Evolutionary conservation across 2,329 filamentous ascomycete species (phyloP).

Genomic region (Aspergillus proliferans): DNA sequence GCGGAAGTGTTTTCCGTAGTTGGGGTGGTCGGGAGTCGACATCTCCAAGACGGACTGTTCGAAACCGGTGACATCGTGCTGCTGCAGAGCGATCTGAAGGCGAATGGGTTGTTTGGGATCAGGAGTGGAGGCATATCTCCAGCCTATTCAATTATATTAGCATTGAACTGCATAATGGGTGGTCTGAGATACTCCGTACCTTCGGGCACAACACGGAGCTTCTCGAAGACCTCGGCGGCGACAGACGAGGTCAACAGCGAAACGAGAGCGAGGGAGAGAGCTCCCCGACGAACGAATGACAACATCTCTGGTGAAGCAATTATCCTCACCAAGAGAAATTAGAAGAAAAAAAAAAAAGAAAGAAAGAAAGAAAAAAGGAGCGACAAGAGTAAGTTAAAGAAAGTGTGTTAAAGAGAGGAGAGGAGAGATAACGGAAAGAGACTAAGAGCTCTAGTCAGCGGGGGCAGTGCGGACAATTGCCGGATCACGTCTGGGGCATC

Average conservation of each 20-base stretch:
- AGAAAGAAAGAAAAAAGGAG: background rate
- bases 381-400: background rate
- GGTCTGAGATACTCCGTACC: slow-evolving; percentile 16
- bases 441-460: too few relatives aligned
- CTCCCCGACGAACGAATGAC: slow-evolving; percentile 19
- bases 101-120: slow-evolving; percentile 20
- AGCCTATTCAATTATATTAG: slow-evolving; percentile 18
- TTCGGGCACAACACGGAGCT: slow-evolving; percentile 26
- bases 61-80: slow-evolving; percentile 31
- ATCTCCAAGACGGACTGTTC: slow-evolving; percentile 44
- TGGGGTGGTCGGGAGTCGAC: slow-evolving; percentile 43
- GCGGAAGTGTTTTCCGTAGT: slow-evolving; percentile 47
- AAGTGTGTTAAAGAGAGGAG: background rate
- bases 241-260: slow-evolving; percentile 24
- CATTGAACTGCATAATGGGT: background rate
- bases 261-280: slow-evolving; percentile 24
- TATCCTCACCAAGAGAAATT: background rate
- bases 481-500: too few relatives aligned
- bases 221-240: slow-evolving; percentile 30
- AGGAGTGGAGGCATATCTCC: slow-evolving; percentile 25
- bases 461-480: too few relatives aligned
- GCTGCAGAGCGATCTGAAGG: slow-evolving; percentile 31
- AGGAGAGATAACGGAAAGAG: background rate
- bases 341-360: background rate
- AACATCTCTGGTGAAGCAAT: slow-evolving; percentile 13